Evolutionary conservation across 2,329 filamentous ascomycete species (phyloP).

Genomic region (Hirsutella thompsonii): DNA sequence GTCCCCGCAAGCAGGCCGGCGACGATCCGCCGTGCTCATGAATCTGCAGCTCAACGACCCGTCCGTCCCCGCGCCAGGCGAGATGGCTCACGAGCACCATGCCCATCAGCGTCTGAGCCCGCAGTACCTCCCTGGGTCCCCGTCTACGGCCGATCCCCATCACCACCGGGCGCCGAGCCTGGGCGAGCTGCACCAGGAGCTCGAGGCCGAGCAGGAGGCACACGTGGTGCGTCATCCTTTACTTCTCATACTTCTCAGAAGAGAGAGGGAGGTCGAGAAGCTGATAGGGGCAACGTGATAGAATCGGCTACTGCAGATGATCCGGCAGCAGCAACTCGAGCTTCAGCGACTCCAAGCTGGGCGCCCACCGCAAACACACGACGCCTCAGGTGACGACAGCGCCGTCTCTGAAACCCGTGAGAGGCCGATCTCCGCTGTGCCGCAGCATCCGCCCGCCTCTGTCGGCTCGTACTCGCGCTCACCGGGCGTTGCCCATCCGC

Average conservation of each 20-base stretch:
- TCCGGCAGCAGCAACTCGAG: conserved; percentile 62
- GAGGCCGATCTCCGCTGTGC: conserved; percentile 25
- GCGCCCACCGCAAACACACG: conserved; percentile 20
- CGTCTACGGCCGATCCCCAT: conserved; percentile 38
- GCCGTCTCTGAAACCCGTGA: conserved; percentile 28
- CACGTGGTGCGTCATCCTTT: conserved; percentile 64
- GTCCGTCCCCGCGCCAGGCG: conserved; percentile 51
- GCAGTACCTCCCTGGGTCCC: conserved; percentile 33
- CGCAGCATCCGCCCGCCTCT: conserved; percentile 19
- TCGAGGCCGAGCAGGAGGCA: conserved; percentile 67
- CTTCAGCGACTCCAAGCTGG: conserved; percentile 45
- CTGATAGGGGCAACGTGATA: conserved; percentile 15
- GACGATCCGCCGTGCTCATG: conserved; percentile 58
- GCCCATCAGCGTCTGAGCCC: conserved; percentile 23
- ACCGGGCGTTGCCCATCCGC: conserved; percentile 34
- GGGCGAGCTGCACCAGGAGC: conserved; percentile 65
- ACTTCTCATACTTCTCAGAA: too few relatives aligned
- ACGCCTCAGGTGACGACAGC: conserved; percentile 36
- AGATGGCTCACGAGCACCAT: conserved; percentile 42
- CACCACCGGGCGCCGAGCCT: conserved; percentile 58
- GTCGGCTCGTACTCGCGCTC: conserved; percentile 35
- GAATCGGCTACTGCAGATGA: conserved; percentile 68
- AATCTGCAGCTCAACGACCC: conserved; percentile 66
- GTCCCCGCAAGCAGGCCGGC: conserved; percentile 38
- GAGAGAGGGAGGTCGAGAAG: too few relatives aligned